Evolutionary conservation across 768 basidiomycete genomes (phyloP).

Genomic region (Mycena latifolia): DNA sequence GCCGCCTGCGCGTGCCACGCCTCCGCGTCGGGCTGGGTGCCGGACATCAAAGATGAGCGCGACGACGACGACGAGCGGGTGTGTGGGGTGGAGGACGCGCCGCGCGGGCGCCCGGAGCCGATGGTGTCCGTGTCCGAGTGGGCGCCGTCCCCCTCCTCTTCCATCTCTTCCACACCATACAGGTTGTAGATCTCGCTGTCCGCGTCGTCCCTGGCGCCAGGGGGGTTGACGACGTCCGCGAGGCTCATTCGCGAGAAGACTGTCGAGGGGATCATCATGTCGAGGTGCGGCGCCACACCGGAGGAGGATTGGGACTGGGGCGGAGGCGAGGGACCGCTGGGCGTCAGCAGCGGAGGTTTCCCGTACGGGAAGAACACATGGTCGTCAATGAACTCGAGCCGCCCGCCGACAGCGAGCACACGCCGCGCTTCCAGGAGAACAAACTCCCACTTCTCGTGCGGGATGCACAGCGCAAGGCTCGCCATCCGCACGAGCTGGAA

Average conservation of each 20-base stretch:
- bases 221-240: constrained; percentile 28
- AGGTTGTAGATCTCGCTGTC: constrained; percentile 35
- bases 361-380: constrained; percentile 59
- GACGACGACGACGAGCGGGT: constrained; percentile 16
- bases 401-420: constrained; percentile 61
- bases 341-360: constrained; percentile 28
- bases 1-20: constrained; percentile 57
- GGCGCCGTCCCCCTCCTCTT: constrained; percentile 32
- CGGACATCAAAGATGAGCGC: constrained; percentile 7
- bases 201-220: constrained; percentile 18
- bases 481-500: constrained; percentile 71
- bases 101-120: constrained; percentile 19
- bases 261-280: constrained; percentile 23
- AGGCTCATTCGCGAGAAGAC: constrained; percentile 32
- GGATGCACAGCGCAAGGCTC: constrained; percentile 57
- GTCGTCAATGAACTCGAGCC: constrained; percentile 67
- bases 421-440: constrained; percentile 60
- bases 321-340: neutral
- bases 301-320: neutral
- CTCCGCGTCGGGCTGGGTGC: constrained; percentile 4
- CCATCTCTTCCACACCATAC: constrained; percentile 31
- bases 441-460: constrained; percentile 57
- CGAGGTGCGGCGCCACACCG: constrained; percentile 17
- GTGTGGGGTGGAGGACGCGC: constrained; percentile 8
- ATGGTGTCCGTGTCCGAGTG: constrained; percentile 32